A percentile compares a stretch with the other conserved stretches of the same genome.
Evolutionary conservation across 1,284 basidiomycete genomes (phyloP).

Genomic region (Neonothopanus nambi): DNA sequence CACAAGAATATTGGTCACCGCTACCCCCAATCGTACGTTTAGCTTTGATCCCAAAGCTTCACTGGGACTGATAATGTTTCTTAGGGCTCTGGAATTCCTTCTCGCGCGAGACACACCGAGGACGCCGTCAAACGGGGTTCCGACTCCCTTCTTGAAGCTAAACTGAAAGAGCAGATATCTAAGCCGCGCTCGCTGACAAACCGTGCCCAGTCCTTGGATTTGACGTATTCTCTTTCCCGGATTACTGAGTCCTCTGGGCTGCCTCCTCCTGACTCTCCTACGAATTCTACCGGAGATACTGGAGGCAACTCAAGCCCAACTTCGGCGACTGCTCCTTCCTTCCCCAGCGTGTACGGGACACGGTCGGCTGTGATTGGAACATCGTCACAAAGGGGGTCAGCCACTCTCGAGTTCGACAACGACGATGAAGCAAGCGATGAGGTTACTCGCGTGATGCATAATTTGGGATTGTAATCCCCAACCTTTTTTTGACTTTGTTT

Average conservation of each 20-base stretch:
- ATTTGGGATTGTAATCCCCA: constrained; percentile 61
- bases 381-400: constrained; percentile 44
- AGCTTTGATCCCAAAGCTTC: constrained; percentile 11
- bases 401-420: constrained; percentile 45
- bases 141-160: constrained; percentile 85
- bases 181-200: constrained; percentile 78
- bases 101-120: constrained; percentile 65
- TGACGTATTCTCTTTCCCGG: constrained; percentile 75
- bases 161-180: constrained; percentile 74
- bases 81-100: constrained; percentile 65
- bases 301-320: constrained; percentile 72
- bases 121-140: constrained; percentile 84
- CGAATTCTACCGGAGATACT: constrained; percentile 70
- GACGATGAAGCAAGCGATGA: constrained; percentile 58
- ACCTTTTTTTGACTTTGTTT: constrained; percentile 3
- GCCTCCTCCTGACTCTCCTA: constrained; percentile 73
- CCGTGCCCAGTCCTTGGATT: constrained; percentile 78
- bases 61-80: constrained; percentile 3
- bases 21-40: constrained; percentile 70
- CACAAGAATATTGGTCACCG: constrained; percentile 73
- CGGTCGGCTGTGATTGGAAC: constrained; percentile 50
- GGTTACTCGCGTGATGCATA: constrained; percentile 76
- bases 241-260: constrained; percentile 68
- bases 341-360: constrained; percentile 77
- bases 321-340: constrained; percentile 72